Evolutionary conservation across 2,329 filamentous ascomycete species (phyloP), one percentile per base, ranked within the genome.

Genomic region (Colletotrichum eremochloae): DNA sequence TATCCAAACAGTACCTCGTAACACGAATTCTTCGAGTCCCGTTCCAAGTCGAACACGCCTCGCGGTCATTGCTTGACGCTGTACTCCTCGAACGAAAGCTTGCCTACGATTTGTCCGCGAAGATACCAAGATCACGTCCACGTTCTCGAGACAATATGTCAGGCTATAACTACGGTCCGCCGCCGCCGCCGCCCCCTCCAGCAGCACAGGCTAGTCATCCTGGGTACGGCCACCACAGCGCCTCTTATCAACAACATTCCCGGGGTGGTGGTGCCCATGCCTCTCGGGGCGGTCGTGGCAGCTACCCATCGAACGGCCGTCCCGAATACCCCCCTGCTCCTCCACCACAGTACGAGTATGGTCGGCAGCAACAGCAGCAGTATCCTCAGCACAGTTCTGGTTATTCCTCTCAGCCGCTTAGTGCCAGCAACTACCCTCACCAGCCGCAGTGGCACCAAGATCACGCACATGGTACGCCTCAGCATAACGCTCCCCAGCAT

Each of bases 111-210:
- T 58, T 53, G 53, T 58, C 36, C n/a, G 33, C 50, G 38, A 63
- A 53, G 5, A 63, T 42, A 63, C 29, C 5, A 63, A 63, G 36
- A 42, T 31, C 36, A 29, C 29, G 40, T 55, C 65, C 48, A 44
- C 48, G 48, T 63, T 44, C 36, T 44, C 36, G 29, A 72, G 58
- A 18, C 44, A 66, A 53, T 62, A 88, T 88, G 86, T 82, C 86
- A 31, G 79, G 80, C 42, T 88, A 89, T 81, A 85, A 84, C 65
- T 89, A 88, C 81, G 86, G 83, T n/a, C 86, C 86, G 31, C 86
- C 86, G 67, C 86, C 86, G 20, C 86, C 86, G 15, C 86, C 86
- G 24, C 83, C 86, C 5, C 86, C 82, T 36, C 77, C 79, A 11
- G 75, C 80, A 11, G 74, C 80, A 3, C 77, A 79, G 31, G 75